phyloP scores from a whole-genome alignment of 163 green algal species.

The Scenedesmus sp. region DNA sequence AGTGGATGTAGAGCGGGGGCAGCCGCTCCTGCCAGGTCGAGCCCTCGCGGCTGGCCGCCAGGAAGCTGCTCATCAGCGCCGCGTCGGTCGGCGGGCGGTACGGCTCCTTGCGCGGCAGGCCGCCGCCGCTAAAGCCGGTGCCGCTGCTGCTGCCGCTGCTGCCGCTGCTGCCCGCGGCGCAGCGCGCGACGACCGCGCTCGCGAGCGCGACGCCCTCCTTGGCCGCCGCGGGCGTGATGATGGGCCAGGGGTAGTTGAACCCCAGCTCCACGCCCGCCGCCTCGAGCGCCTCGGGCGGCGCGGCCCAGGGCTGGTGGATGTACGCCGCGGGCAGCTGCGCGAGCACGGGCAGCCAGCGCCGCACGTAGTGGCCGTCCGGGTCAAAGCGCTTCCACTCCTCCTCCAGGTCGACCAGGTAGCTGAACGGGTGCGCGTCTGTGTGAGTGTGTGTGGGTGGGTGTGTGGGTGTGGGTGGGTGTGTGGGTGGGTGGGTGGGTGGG shows the following conservation, averaged over 20 bases:
- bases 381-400: constrained; percentile 76
- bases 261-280: constrained; percentile 63
- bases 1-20: constrained; percentile 27
- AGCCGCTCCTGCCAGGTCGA: constrained; percentile 15
- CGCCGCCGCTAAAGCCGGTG: neutral
- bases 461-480: too few relatives aligned
- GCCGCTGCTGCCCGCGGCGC: constrained; percentile 17
- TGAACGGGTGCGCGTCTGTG: constrained; percentile 82
- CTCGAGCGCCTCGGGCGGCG: constrained; percentile 65
- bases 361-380: constrained; percentile 87
- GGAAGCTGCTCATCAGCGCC: constrained; percentile 35
- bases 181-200: constrained; percentile 36
- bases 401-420: constrained; percentile 76
- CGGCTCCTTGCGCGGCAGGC: constrained; percentile 34
- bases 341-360: constrained; percentile 89
- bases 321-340: constrained; percentile 79
- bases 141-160: constrained; percentile 33
- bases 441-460: too few relatives aligned
- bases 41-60: constrained; percentile 5
- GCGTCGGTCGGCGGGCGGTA: constrained; percentile 38
- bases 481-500: too few relatives aligned
- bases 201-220: constrained; percentile 38
- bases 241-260: constrained; percentile 62
- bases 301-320: constrained; percentile 88
- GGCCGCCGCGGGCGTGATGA: constrained; percentile 50